Conservation (phyloP, 164 flowering plant species). For the Nelumbo lutea region DNA sequence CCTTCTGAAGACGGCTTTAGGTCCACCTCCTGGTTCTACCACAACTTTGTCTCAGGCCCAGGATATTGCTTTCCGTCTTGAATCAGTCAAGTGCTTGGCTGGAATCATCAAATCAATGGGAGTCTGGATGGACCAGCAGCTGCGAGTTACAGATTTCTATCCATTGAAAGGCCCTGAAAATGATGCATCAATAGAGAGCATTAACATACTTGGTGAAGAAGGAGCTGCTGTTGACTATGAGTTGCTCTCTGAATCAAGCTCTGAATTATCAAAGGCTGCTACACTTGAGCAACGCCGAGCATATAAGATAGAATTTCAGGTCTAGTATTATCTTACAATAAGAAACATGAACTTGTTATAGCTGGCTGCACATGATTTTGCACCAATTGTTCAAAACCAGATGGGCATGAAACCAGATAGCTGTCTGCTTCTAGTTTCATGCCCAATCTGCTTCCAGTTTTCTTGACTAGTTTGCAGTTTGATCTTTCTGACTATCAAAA, state of each 20-base stretch:
- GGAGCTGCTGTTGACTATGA: conserved; percentile 59
- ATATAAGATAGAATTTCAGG: conserved; percentile 91
- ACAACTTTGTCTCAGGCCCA: conserved; percentile 84
- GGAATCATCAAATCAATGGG: conserved; percentile 87
- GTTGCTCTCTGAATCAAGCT: conserved; percentile 55
- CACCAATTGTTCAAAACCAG: too few species aligned
- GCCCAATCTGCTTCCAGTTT: too few species aligned
- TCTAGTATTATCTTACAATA: conserved; percentile 17
- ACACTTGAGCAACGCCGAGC: conserved; percentile 92
- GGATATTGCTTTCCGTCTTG: conserved; percentile 84
- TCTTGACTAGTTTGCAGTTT: too few species aligned
- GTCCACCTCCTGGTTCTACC: conserved; percentile 92
- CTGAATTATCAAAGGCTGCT: conserved; percentile 80
- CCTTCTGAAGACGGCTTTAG: conserved; percentile 92
- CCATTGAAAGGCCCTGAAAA: conserved; percentile 42
- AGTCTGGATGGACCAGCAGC: conserved; percentile 93
- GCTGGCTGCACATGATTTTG: too few species aligned
- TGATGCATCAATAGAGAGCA: conserved; percentile 47
- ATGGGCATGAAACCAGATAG: too few species aligned
- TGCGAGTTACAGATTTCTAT: conserved; percentile 48
- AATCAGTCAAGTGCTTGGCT: conserved; percentile 92
- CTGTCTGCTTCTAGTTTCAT: too few species aligned
- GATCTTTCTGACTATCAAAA: too few species aligned
- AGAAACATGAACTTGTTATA: background rate
- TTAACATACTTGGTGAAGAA: conserved; percentile 53